Evolutionary conservation across 208 protist genomes (phyloP).

Genomic region (Trypanosoma mega): DNA sequence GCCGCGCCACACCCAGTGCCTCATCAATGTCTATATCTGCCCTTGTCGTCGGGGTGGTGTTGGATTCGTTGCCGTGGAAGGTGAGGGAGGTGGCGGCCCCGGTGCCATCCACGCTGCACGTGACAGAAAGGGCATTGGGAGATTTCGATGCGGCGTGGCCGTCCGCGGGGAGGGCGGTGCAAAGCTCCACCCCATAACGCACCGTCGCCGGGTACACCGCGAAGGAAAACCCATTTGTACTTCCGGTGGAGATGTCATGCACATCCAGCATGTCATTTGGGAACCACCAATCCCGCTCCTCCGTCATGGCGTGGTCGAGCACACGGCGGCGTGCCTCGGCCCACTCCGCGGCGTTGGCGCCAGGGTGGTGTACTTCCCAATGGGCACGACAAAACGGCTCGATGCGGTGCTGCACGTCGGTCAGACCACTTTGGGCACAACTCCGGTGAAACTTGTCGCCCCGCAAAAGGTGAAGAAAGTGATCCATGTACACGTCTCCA

Average conservation of each 20-base stretch:
- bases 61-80: constrained; percentile 28
- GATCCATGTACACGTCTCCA: constrained; percentile 47
- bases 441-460: constrained; percentile 45
- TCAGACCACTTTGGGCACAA: constrained; percentile 49
- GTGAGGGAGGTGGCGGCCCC: constrained; percentile 53
- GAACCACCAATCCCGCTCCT: constrained; percentile 84
- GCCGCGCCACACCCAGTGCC: constrained; percentile 47
- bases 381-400: constrained; percentile 60
- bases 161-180: constrained; percentile 46
- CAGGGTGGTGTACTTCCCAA: constrained; percentile 78
- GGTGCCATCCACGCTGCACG: constrained; percentile 69
- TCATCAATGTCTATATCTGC: constrained; percentile 50
- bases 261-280: constrained; percentile 76
- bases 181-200: constrained; percentile 75
- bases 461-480: constrained; percentile 45
- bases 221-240: constrained; percentile 32
- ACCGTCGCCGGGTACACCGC: constrained; percentile 43
- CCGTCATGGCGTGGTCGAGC: constrained; percentile 50
- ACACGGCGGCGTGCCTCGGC: constrained; percentile 55
- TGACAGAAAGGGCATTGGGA: constrained; percentile 27
- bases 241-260: constrained; percentile 42
- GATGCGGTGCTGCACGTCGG: constrained; percentile 44
- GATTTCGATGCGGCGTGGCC: constrained; percentile 36
- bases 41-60: too few relatives aligned
- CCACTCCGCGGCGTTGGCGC: constrained; percentile 79